These are phyloP conservation scores for Hordeum pubiflorum DNA, from an alignment of 202 grass and related monocot species.

Conservation along the genomic window DNA sequence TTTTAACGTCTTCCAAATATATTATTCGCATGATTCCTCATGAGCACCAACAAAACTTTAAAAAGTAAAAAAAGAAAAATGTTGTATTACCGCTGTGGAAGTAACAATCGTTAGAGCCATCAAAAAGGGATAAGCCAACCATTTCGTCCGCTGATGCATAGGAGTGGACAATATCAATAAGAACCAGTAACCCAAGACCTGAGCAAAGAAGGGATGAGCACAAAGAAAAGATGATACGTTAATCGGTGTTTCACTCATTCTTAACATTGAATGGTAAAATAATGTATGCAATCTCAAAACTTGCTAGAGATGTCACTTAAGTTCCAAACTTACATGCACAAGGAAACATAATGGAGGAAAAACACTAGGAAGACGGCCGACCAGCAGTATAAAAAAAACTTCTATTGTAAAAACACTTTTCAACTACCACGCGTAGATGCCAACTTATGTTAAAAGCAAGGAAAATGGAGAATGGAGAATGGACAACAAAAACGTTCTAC, in stretches of 20 bases:
- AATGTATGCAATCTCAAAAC: not conserved
- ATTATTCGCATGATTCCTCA: not conserved
- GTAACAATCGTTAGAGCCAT: slow-evolving; percentile 94
- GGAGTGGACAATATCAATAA: slow-evolving; percentile 91
- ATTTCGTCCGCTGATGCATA: slow-evolving; percentile 90
- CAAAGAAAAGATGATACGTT: slow-evolving; percentile 15
- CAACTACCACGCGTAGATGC: not conserved
- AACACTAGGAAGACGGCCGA: not conserved
- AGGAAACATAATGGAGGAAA: not conserved
- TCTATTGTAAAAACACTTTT: not conserved
- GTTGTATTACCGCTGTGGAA: slow-evolving; percentile 67
- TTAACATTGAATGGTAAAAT: slow-evolving; percentile 5
- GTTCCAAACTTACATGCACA: slow-evolving; percentile 8
- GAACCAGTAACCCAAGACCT: slow-evolving; percentile 79
- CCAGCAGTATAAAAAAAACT: not conserved
- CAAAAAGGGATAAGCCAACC: slow-evolving; percentile 85
- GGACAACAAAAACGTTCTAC: no score
- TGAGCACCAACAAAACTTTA: not conserved
- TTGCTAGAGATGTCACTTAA: not conserved
- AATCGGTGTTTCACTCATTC: slow-evolving; percentile 6
- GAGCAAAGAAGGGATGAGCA: slow-evolving; percentile 15
- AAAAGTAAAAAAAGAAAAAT: not conserved
- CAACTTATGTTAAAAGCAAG: not conserved
- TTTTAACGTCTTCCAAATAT: not conserved
- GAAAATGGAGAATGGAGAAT: not conserved